These are phyloP conservation scores for Pseudoperonospora humuli DNA, from an alignment of 352 stramenopile genomes.

Conservation along the genomic window DNA sequence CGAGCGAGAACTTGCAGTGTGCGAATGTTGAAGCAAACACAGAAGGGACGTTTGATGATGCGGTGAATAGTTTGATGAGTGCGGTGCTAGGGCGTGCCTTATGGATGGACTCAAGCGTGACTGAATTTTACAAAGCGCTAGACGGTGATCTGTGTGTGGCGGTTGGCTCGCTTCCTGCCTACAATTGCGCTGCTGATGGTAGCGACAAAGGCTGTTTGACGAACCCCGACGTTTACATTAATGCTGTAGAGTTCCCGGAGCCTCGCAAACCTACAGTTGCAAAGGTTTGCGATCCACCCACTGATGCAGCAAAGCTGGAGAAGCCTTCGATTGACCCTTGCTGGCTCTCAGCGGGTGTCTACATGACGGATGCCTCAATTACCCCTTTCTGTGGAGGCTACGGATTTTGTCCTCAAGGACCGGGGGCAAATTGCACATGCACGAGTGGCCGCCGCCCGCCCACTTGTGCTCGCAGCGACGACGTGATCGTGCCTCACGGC, in stretches of 20 bases:
- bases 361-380: constrained; percentile 41
- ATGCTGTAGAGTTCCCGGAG: constrained; percentile 34
- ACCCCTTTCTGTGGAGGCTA: constrained; percentile 68
- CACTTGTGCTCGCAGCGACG: constrained; percentile 37
- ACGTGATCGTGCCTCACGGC: constrained; percentile 24
- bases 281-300: constrained; percentile 11
- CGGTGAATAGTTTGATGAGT: constrained; percentile 26
- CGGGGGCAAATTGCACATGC: constrained; percentile 61
- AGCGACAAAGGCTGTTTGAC: constrained; percentile 39
- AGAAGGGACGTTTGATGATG: constrained; percentile 32
- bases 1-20: constrained; percentile 44
- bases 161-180: constrained; percentile 36
- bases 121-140: constrained; percentile 32
- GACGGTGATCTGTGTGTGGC: constrained; percentile 25
- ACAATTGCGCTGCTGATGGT: constrained; percentile 44
- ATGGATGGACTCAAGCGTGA: constrained; percentile 50
- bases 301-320: constrained; percentile 9
- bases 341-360: constrained; percentile 60
- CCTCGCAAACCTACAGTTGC: constrained; percentile 20
- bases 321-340: constrained; percentile 63
- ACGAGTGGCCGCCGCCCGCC: constrained; percentile 22
- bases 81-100: constrained; percentile 29
- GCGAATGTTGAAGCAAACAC: constrained; percentile 33
- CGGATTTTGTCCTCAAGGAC: constrained; percentile 51
- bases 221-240: constrained; percentile 30